A percentile compares a stretch with the other conserved stretches of the same genome.
Evolutionary conservation across 108 stramenopile genomes (phyloP).

Genomic region (Stephanodiscus triporus): DNA sequence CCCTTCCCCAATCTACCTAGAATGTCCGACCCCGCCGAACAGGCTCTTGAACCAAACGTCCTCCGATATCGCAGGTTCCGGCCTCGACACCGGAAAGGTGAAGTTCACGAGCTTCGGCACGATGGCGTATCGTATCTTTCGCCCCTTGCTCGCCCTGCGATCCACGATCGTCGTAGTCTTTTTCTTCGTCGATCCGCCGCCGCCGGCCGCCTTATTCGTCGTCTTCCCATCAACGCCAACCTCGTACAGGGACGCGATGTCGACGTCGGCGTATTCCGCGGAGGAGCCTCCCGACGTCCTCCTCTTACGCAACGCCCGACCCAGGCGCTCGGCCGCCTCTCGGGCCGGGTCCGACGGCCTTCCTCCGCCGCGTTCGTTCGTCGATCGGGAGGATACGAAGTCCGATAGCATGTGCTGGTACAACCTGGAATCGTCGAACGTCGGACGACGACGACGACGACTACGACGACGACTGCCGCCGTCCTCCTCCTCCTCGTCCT

Average conservation of each 20-base stretch:
- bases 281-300: too few species aligned
- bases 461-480: background rate
- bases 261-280: constrained; percentile 33
- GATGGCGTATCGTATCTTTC: constrained; percentile 91
- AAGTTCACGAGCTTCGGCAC: constrained; percentile 94
- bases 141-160: constrained; percentile 91
- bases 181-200: too few species aligned
- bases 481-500: constrained; percentile 7
- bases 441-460: constrained; percentile 32
- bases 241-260: constrained; percentile 12
- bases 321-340: constrained; percentile 47
- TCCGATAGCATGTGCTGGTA: constrained; percentile 94
- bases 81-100: constrained; percentile 85
- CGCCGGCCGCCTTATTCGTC: constrained; percentile 8
- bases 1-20: too few species aligned
- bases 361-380: background rate
- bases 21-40: constrained; percentile 73
- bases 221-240: background rate
- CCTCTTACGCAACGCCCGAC: constrained; percentile 48
- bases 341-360: constrained; percentile 43
- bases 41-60: constrained; percentile 85
- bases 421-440: constrained; percentile 89
- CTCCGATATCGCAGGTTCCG: constrained; percentile 60
- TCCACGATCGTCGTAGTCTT: constrained; percentile 72
- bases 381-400: constrained; percentile 54